Evolutionary conservation across 2,329 filamentous ascomycete species (phyloP).

Genomic region (Fusarium sp.): DNA sequence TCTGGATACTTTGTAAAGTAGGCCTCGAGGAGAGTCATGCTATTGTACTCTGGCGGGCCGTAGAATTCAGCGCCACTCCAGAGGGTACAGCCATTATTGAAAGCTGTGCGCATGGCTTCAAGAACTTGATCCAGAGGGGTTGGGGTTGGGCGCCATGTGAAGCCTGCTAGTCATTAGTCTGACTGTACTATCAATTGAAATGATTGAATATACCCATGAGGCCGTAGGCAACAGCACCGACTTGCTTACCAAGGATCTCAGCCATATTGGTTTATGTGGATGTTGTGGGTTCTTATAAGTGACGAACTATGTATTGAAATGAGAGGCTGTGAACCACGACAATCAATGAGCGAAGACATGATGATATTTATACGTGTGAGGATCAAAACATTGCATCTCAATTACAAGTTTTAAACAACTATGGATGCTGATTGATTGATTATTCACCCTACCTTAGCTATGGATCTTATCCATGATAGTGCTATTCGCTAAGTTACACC

Average conservation of each 20-base stretch:
- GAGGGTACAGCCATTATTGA: slow-evolving; percentile 60
- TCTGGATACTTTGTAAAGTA: slow-evolving; percentile 76
- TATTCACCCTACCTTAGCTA: neutral
- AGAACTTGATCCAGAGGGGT: slow-evolving; percentile 63
- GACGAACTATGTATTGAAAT: neutral
- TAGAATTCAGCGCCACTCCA: slow-evolving; percentile 78
- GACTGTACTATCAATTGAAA: neutral
- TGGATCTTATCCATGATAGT: slow-evolving; percentile 1
- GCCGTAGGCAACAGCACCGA: slow-evolving; percentile 67
- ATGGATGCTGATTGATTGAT: neutral
- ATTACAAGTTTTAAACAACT: neutral
- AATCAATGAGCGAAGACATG: neutral
- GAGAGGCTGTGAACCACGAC: neutral
- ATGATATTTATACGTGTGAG: slow-evolving; percentile 2
- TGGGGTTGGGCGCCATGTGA: slow-evolving; percentile 59
- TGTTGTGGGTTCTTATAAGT: neutral
- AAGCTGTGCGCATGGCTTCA: slow-evolving; percentile 67
- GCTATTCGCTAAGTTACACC: slow-evolving; percentile 5
- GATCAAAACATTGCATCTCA: neutral
- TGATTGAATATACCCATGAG: slow-evolving; percentile 62
- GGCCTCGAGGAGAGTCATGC: slow-evolving; percentile 69
- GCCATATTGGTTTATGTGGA: slow-evolving; percentile 30
- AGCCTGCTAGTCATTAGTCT: slow-evolving; percentile 48
- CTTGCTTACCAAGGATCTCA: slow-evolving; percentile 57
- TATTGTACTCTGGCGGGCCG: slow-evolving; percentile 69